Evolutionary conservation across 495 filamentous ascomycete genomes (phyloP).

Genomic region (Haplographium delicatum): DNA sequence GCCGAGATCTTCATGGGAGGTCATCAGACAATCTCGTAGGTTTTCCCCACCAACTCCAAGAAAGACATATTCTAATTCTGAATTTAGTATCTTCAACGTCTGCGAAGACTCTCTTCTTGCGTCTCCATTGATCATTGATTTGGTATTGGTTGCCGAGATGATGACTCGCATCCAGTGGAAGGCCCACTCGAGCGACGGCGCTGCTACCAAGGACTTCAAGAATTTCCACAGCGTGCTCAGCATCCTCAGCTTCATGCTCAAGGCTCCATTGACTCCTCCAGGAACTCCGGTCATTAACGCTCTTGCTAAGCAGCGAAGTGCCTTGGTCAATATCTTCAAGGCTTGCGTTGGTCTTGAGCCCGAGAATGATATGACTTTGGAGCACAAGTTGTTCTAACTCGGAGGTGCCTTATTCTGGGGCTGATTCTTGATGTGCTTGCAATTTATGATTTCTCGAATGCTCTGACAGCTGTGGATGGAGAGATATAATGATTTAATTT

Average conservation of each 20-base stretch:
- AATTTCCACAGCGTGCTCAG: conserved; percentile 96
- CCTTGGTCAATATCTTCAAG: conserved; percentile 97
- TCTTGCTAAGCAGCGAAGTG: conserved; percentile 91
- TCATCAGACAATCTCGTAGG: conserved; percentile 88
- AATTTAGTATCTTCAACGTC: conserved; percentile 82
- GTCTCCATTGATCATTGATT: conserved; percentile 96
- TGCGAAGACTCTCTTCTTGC: conserved; percentile 97
- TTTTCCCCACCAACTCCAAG: conserved; percentile 2
- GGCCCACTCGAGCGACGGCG: conserved; percentile 45
- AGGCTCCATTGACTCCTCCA: conserved; percentile 92
- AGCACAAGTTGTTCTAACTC: conserved; percentile 87
- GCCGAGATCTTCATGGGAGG: conserved; percentile 99
- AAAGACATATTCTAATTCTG: conserved; percentile 15
- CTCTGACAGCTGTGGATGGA: too few relatives aligned
- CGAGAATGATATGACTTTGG: conserved; percentile 98
- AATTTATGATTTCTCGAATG: too few relatives aligned
- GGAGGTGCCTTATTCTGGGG: background rate
- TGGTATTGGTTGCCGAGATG: conserved; percentile 88
- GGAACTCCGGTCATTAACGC: conserved; percentile 96
- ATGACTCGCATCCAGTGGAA: conserved; percentile 98
- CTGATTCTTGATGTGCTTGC: too few relatives aligned
- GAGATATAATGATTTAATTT: background rate
- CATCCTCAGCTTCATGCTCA: conserved; percentile 98
- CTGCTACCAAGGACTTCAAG: conserved; percentile 65
- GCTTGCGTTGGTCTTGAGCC: conserved; percentile 96